phyloP scores from a whole-genome alignment of 2,329 filamentous ascomycete species.

The Coleophoma eucalyptorum region DNA sequence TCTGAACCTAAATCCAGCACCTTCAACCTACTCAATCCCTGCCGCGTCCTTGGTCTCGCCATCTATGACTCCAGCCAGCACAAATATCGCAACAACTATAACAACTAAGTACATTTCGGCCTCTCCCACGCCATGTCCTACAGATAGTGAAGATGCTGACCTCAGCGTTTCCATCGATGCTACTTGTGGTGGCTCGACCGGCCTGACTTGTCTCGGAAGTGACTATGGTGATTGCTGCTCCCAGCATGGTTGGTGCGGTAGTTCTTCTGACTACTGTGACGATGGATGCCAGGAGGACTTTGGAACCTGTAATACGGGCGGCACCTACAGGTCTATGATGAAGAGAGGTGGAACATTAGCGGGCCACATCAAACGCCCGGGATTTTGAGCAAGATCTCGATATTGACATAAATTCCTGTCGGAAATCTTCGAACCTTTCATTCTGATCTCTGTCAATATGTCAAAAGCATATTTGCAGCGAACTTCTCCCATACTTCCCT shows the following conservation, averaged over 20 bases:
- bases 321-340: neutral
- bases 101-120: neutral
- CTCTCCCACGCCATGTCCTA: neutral
- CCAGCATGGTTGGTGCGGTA: conserved; percentile 33
- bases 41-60: conserved; percentile 15
- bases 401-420: too few relatives aligned
- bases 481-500: too few relatives aligned
- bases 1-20: conserved; percentile 28
- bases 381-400: too few relatives aligned
- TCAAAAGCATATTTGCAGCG: too few relatives aligned
- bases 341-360: too few relatives aligned
- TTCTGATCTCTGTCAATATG: too few relatives aligned
- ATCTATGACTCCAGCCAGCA: neutral
- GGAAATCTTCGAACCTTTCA: neutral
- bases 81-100: conserved; percentile 25
- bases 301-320: conserved; percentile 25
- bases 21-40: conserved; percentile 16
- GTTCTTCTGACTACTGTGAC: conserved; percentile 30
- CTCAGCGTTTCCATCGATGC: conserved; percentile 21
- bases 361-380: too few relatives aligned
- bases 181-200: conserved; percentile 34
- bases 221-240: conserved; percentile 41
- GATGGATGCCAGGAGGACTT: conserved; percentile 33
- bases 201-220: conserved; percentile 38
- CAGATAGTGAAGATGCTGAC: neutral